Evolutionary conservation across 148 eudicot genomes (phyloP).

Genomic region (Vaccinium myrtillus): DNA sequence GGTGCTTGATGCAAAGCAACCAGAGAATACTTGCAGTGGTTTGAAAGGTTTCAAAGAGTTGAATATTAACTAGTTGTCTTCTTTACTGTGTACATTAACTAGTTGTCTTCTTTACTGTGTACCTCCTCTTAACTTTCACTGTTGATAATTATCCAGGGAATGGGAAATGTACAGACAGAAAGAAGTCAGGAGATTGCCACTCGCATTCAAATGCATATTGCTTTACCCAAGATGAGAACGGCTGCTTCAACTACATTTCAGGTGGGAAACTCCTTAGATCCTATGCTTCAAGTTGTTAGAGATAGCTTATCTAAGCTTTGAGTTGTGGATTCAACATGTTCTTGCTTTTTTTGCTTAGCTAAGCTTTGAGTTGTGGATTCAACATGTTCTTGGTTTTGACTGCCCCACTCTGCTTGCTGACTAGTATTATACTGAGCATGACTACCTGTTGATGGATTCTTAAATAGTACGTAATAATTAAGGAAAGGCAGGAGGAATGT

Average conservation of each 20-base stretch:
- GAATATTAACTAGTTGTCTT: not conserved
- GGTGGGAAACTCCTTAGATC: conserved; percentile 32
- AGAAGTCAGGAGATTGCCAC: conserved; percentile 45
- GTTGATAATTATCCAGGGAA: conserved; percentile 37
- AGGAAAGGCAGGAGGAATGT: not conserved
- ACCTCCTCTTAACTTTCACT: not conserved
- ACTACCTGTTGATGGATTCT: not conserved
- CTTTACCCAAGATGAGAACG: conserved; percentile 58
- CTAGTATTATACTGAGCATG: not conserved
- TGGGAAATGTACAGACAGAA: conserved; percentile 47
- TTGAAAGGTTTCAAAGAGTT: conserved; percentile 39
- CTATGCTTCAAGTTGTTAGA: not conserved
- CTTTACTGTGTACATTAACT: not conserved
- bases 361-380: not conserved
- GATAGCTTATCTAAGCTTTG: conserved; percentile 4
- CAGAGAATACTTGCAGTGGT: conserved; percentile 34
- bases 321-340: conserved; percentile 9
- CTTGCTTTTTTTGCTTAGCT: too few species aligned
- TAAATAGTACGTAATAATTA: not conserved
- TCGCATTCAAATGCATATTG: conserved; percentile 58
- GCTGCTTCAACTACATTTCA: conserved; percentile 58
- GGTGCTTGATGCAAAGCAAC: conserved; percentile 66
- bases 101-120: not conserved
- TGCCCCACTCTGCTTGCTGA: not conserved
- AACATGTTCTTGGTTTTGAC: not conserved